Base-by-base conservation (phyloP, 345 rosid genomes). In the Salix koriyanagi region DNA sequence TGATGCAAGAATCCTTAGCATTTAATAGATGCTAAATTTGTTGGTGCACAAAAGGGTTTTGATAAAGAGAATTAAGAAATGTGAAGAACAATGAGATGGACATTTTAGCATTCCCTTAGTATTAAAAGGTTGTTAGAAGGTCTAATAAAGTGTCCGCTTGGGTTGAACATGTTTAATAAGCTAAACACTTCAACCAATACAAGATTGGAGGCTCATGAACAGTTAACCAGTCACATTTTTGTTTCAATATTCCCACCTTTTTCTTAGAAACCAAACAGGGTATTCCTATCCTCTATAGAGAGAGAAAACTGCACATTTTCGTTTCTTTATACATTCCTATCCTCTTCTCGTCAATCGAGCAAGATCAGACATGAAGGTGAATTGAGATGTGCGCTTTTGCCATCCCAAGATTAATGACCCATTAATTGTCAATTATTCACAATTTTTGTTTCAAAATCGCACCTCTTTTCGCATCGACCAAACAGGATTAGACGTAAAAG, bases 231-330 rank as follows among this genome's bases (percentile, higher is more conserved):
- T 75, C 58, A 58, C 48, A 28, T 62, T 5, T 28, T 28, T 25
- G 21, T 42, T 41, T 34, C 34, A 36, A 69, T 26, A 56, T 67
- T 3, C 79, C 72, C 65, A 69, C 67, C 64, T 36, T 74, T 34
- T 77, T 58, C 76, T 58, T 42, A 1, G 5, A 37, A 66, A 46
- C 72, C 72, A 79, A 66, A 71, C 70, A 72, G 23, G 64, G 16
- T 0, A 19, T 32, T 32, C 34, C 34, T 4, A 32, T 32, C 34
- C 34, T 32, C 34, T 4, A 32, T 32, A 32, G 4, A 34, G 37
- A 34, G 37, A 34, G 37, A 34, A 0, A 34, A 34, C 5, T 0
- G 32, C 28, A 58, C 14, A 58, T 58, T 9, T 56, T 56, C 1
- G 28, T 18, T 19, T 71, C 30, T 30, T 30, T 71, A 19, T 21